Evolutionary conservation across 495 filamentous ascomycete species (phyloP).

Genomic region (Letharia lupina): DNA sequence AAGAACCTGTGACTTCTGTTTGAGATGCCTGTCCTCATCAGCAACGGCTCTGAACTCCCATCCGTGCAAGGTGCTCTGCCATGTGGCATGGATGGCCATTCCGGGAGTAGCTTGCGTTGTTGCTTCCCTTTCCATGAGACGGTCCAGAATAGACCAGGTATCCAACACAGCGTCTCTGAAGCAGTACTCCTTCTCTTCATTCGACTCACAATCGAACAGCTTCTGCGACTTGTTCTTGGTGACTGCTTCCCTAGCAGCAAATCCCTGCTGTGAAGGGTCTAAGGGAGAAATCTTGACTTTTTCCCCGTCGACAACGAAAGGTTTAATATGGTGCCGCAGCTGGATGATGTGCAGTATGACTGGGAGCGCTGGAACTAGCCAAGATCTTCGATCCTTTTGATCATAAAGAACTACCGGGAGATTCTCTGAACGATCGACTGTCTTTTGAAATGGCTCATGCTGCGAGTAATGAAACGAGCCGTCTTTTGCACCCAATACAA

Average conservation of each 20-base stretch:
- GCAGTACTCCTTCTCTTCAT: slow-evolving; percentile 9
- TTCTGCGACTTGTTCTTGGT: neutral
- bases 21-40: slow-evolving; percentile 15
- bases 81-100: slow-evolving; percentile 8
- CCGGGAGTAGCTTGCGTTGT: slow-evolving; percentile 10
- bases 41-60: slow-evolving; percentile 26
- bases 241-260: slow-evolving; percentile 1
- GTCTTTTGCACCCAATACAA: slow-evolving; percentile 25
- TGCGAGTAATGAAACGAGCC: slow-evolving; percentile 19
- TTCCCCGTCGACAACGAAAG: slow-evolving; percentile 15
- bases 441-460: slow-evolving; percentile 19
- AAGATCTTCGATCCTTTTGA: slow-evolving; percentile 18
- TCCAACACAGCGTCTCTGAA: slow-evolving; percentile 23
- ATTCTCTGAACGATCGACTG: slow-evolving; percentile 20
- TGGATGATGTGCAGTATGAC: slow-evolving; percentile 27
- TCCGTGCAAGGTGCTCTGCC: slow-evolving; percentile 15
- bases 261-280: neutral
- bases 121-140: slow-evolving; percentile 23
- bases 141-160: slow-evolving; percentile 26
- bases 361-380: slow-evolving; percentile 22
- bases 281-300: slow-evolving; percentile 5
- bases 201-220: slow-evolving; percentile 6
- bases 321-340: slow-evolving; percentile 14
- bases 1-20: slow-evolving; percentile 16
- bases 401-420: slow-evolving; percentile 24